Evolutionary conservation across 148 eudicot species (phyloP).

Genomic region (Cornus florida): DNA sequence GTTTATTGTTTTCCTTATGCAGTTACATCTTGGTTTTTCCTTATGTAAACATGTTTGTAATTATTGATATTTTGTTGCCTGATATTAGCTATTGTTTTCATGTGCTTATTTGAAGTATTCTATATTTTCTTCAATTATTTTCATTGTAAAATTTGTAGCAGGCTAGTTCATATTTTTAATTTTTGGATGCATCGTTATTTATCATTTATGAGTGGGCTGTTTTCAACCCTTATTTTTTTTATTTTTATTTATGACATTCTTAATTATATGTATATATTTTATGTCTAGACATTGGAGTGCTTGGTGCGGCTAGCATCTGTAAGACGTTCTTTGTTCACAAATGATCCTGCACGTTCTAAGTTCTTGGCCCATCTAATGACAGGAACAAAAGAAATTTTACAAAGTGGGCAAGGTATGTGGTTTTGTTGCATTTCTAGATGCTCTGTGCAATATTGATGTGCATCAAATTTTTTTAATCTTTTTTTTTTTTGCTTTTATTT

Average conservation of each 20-base stretch:
- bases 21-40: background rate
- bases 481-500: too few species aligned
- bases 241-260: background rate
- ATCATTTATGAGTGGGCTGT: background rate
- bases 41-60: too few species aligned
- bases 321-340: slow-evolving; percentile 74
- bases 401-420: slow-evolving; percentile 76
- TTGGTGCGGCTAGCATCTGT: slow-evolving; percentile 75
- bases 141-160: background rate
- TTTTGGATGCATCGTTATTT: background rate
- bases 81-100: background rate
- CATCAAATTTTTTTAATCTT: background rate
- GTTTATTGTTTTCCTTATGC: too few species aligned
- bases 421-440: background rate
- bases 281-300: slow-evolving; percentile 81
- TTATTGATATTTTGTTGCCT: background rate
- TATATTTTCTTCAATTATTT: background rate
- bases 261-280: background rate
- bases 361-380: slow-evolving; percentile 72
- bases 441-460: background rate
- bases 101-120: background rate
- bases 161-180: background rate
- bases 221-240: background rate
- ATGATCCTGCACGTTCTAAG: slow-evolving; percentile 53
- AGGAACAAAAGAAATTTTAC: slow-evolving; percentile 79